A percentile compares a stretch with the other conserved stretches of the same genome.
These are phyloP conservation scores for Lasiosphaeria hispida DNA, from an alignment of 495 filamentous ascomycete species.

Conservation along the genomic window DNA sequence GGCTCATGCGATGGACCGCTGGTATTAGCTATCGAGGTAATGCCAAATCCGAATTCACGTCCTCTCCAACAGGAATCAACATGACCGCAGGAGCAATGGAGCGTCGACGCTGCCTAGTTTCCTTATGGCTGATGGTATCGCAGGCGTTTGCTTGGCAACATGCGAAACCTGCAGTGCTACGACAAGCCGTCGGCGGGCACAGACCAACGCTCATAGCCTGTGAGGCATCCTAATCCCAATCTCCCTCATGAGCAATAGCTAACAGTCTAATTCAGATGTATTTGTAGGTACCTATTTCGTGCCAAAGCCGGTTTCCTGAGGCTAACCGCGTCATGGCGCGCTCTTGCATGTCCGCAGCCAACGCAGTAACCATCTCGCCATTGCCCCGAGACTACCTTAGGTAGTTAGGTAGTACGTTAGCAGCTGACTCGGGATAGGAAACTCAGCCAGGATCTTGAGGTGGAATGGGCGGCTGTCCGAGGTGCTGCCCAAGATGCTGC, in stretches of 20 bases:
- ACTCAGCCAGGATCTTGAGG: slow-evolving; percentile 31
- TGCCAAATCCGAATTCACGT: neutral
- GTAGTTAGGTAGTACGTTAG: neutral
- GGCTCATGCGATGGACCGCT: neutral
- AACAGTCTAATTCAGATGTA: slow-evolving; percentile 4
- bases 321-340: no score
- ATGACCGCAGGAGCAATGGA: no score
- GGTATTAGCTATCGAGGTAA: neutral
- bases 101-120: no score
- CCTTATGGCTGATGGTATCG: neutral
- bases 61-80: neutral
- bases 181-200: neutral
- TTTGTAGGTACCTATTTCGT: slow-evolving; percentile 9
- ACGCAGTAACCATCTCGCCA: no score
- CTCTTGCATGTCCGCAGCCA: no score
- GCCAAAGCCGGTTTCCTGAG: no score
- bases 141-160: slow-evolving; percentile 4
- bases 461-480: slow-evolving; percentile 34
- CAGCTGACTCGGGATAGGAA: slow-evolving; percentile 19
- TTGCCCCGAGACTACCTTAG: neutral
- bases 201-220: slow-evolving; percentile 5
- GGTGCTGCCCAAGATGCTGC: slow-evolving; percentile 22
- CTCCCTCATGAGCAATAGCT: neutral
- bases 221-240: neutral
- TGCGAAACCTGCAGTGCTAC: neutral